Base-by-base conservation (phyloP, 2,329 filamentous ascomycete genomes). In the Calonectria pteridis region DNA sequence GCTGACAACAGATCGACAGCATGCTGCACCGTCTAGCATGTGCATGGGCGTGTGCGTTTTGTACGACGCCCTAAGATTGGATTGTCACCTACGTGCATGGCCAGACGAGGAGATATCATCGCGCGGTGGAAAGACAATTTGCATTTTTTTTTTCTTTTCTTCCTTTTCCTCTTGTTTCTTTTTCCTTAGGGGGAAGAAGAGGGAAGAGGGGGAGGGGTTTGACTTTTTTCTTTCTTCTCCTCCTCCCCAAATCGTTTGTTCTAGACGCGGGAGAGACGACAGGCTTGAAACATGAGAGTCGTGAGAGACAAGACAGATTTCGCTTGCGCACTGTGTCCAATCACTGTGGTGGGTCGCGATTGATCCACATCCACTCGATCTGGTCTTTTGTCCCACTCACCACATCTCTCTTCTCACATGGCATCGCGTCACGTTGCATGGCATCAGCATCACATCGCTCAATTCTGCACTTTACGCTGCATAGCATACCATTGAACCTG, bases 321-420 rank as follows among this genome's bases (percentile, higher is more conserved):
- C 62, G 43, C 55, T 26, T 10, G 23, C 55, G n/a, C 55, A 58
- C 63, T 73, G 66, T 65, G 63, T 69, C 40, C 31, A 31, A 37
- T 3, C 51, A 66, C 63, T 73, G 53, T 55, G n/a, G 33, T 35
- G 23, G 33, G 55, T 59, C 64, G n/a, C 29, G 49, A 35, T 58
- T 64, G 67, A 59, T 51, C 67, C 55, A 73, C 64, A 23, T 64
- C 11, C 37, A 46, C 59, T 63, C 51, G 69, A 72, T 68, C 65
- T 43, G 65, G 37, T 69, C 59, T 62, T 37, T 69, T 70, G 77
- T 75, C 74, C 75, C 75, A 77, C 58, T 75, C 63, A 75, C 31
- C 35, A 70, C 66, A 73, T 73, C 67, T 37, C 31, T 35, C 43
- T 67, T 37, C 46, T 53, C 37, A 23, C 37, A 58, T 67, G 33